These are phyloP conservation scores for Grosmannia penicillata DNA, from an alignment of 2,329 filamentous ascomycete species.

Conservation along the genomic window DNA sequence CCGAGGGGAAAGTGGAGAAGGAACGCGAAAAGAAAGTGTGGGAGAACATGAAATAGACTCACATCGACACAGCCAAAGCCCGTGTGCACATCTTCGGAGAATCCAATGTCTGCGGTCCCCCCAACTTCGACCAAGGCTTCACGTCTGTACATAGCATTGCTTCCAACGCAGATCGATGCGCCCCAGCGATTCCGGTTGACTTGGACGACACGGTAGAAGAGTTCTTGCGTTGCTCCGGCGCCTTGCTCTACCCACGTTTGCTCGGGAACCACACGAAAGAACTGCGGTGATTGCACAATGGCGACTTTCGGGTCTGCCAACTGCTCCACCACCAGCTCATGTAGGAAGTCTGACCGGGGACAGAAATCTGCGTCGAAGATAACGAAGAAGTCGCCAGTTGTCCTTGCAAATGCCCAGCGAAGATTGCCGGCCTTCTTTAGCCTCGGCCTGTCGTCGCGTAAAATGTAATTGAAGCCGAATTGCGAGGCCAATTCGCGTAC, in stretches of 20 bases:
- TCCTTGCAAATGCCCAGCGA: constrained; percentile 3
- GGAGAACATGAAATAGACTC: too few relatives aligned
- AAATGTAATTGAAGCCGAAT: constrained; percentile 3
- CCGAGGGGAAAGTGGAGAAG: not conserved
- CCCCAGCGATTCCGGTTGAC: constrained; percentile 4
- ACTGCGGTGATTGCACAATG: constrained; percentile 6
- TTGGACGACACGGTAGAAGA: constrained; percentile 6
- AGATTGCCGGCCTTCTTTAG: constrained; percentile 4
- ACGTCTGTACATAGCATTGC: constrained; percentile 3
- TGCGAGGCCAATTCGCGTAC: not conserved
- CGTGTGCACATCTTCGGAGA: constrained; percentile 5
- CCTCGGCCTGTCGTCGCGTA: constrained; percentile 2
- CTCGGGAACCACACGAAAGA: constrained; percentile 2
- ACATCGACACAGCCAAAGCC: not conserved
- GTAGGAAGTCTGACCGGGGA: constrained; percentile 2
- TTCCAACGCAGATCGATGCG: constrained; percentile 4
- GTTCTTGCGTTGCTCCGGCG: constrained; percentile 4
- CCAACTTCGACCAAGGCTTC: constrained; percentile 2
- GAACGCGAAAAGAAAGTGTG: too few relatives aligned
- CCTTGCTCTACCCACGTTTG: constrained; percentile 6
- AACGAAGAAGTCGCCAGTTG: constrained; percentile 1
- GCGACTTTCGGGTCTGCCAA: constrained; percentile 1
- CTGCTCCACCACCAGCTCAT: not conserved
- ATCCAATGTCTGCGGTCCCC: constrained; percentile 5
- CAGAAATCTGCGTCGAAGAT: constrained; percentile 6